Conservation (phyloP, 345 rosid species). For the Combretum micranthum region DNA sequence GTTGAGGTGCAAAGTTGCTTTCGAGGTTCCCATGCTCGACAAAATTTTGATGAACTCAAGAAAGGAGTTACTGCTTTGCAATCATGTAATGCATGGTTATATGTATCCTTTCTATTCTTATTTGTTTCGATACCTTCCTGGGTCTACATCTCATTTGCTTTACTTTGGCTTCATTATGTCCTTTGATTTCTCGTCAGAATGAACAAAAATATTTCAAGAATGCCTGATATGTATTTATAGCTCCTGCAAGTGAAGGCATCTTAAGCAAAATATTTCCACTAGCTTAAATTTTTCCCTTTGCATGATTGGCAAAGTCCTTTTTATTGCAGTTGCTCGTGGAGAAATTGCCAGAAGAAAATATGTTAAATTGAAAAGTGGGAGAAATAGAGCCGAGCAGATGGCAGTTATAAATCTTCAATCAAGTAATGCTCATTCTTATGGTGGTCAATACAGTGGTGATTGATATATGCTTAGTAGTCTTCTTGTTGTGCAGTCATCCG, state of each 20-base stretch:
- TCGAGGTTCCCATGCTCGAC: constrained; percentile 55
- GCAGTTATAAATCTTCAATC: constrained; percentile 66
- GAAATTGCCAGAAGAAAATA: constrained; percentile 45
- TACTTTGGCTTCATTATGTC: no score
- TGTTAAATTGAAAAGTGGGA: constrained; percentile 20
- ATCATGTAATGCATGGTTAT: constrained; percentile 45
- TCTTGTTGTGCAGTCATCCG: constrained; percentile 52
- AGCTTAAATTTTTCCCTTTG: neutral
- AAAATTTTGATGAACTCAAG: constrained; percentile 41
- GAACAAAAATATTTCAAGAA: no score
- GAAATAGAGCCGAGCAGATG: constrained; percentile 26
- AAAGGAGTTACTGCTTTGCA: constrained; percentile 50
- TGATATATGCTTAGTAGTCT: constrained; percentile 9
- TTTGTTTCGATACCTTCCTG: neutral
- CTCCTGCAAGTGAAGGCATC: neutral
- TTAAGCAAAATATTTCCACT: neutral
- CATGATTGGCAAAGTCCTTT: constrained; percentile 10
- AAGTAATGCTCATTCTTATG: constrained; percentile 34
- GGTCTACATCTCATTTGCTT: neutral
- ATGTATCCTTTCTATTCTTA: no score
- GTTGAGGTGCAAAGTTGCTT: constrained; percentile 59
- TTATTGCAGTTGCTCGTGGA: constrained; percentile 55
- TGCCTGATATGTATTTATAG: no score
- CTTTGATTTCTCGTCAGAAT: no score
- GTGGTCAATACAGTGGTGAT: neutral